Conservation (phyloP, 345 rosid species). For the Eucalyptus dawsonii region DNA sequence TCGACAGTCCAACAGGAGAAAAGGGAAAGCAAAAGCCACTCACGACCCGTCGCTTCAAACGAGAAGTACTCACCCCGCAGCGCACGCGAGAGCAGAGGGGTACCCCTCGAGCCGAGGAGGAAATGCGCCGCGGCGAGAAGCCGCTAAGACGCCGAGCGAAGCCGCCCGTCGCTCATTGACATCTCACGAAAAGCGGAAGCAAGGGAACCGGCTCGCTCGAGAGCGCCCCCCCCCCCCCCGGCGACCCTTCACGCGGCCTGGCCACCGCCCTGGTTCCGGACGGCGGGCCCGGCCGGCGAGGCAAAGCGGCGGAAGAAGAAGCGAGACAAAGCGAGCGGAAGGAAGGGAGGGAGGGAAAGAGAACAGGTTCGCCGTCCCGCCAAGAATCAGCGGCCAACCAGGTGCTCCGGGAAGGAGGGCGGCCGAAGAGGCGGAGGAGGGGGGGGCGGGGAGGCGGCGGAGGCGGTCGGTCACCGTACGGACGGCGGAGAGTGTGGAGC, state of each 20-base stretch:
- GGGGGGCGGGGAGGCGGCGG: too few species aligned
- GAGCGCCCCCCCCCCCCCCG: not conserved
- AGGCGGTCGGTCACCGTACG: not conserved
- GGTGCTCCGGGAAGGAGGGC: not conserved
- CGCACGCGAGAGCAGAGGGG: not conserved
- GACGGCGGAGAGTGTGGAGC: not conserved
- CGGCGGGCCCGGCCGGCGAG: not conserved
- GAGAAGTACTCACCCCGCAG: not conserved
- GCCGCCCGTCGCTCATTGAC: not conserved
- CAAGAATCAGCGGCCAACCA: not conserved
- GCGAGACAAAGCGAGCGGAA: not conserved
- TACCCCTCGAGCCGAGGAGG: not conserved
- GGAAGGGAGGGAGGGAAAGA: not conserved
- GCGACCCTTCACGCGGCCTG: not conserved
- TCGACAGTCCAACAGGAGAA: not conserved
- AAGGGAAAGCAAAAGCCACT: not conserved
- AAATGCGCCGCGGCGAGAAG: not conserved
- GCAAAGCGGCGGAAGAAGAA: not conserved
- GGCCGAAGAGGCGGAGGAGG: too few species aligned
- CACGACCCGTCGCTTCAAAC: not conserved
- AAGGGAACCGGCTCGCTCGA: not conserved
- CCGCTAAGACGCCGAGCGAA: not conserved
- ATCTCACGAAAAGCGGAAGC: not conserved
- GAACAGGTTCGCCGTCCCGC: not conserved
- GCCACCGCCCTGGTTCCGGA: not conserved